Evolutionary conservation across 257 asterid species (phyloP), one percentile per base, ranked within the genome.

Genomic region (Lavandula angustifolia): DNA sequence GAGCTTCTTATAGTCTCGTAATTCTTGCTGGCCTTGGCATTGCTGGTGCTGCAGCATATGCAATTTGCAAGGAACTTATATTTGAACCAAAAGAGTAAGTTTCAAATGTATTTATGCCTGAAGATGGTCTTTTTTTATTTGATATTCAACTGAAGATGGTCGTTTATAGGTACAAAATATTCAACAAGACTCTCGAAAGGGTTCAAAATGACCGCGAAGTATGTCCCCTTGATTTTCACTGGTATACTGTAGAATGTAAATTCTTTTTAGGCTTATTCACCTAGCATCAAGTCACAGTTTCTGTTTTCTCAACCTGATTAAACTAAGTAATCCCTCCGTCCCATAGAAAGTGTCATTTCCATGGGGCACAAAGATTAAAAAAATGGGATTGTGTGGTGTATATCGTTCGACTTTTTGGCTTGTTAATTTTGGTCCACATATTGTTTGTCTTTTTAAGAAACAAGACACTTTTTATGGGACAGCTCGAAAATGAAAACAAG

Each of bases 1-100:
- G 97, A 74, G 95, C 96, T 77, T 89, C 97, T 16, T 92, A 89
- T 77, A 80, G 81, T 66, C 60, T 89, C 54, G 41, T 85, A 75
- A 92, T 92, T 74, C 95, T 92, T 60, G 96, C 89, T 12, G 97
- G 99, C 49, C 96, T 89, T 52, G 97, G 95, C 68, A 58, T 92
- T 65, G 97, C 96, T 75, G 90, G 70, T 18, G 88, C 80, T 22
- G 96, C 97, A 12, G 97, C 85, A 41, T 89, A 87, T 81, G 99
- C 81, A n/a, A 97, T 92, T 76, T 78, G 84, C 66, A 92, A 76
- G 53, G 96, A 89, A 76, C 97, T 92, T 68, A 78, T 92, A 60
- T 81, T 92, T 76, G 73, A 87, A 76, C 99, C 99, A 31, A 92
- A 89, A 75, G 97, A 92, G 99, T 92, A 67, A 77, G 91, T 71